Percentiles rank a stretch among this genome's conserved stretches.
Evolutionary conservation across 305 asterid species (phyloP).

Genomic region (Fraxinus platypoda): DNA sequence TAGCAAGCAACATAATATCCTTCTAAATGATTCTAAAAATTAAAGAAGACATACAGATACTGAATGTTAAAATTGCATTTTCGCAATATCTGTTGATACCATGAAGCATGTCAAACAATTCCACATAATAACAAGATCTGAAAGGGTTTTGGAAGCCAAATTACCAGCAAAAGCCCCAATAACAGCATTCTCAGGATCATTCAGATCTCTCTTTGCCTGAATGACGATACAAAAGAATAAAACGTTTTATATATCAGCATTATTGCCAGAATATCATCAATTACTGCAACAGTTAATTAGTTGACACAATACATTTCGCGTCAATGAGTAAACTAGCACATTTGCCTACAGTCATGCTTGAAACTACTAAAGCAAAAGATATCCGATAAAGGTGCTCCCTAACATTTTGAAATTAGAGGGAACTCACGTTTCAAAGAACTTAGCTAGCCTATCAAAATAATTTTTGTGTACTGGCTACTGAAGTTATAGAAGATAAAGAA

Average conservation of each 20-base stretch:
- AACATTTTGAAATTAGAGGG: background rate
- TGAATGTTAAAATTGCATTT: background rate
- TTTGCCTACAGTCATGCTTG: constrained; percentile 6
- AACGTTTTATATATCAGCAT: constrained; percentile 2
- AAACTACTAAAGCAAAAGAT: background rate
- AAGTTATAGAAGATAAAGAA: background rate
- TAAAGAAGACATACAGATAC: background rate
- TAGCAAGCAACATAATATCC: background rate
- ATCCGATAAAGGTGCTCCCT: background rate
- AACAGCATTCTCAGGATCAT: constrained; percentile 86
- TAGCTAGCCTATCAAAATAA: constrained; percentile 3
- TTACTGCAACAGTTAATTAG: background rate
- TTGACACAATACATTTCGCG: background rate
- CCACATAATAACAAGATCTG: constrained; percentile 11
- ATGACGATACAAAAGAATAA: constrained; percentile 17
- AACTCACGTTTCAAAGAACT: constrained; percentile 11
- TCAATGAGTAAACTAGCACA: background rate
- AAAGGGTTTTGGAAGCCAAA: constrained; percentile 19
- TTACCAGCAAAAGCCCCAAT: constrained; percentile 97
- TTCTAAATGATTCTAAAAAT: background rate
- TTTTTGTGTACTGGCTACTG: background rate
- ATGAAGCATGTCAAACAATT: background rate
- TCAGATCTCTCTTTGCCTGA: constrained; percentile 91
- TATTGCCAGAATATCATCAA: constrained; percentile 1
- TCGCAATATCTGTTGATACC: background rate